A percentile compares a stretch with the other conserved stretches of the same genome.
Evolutionary conservation across 1,284 basidiomycete genomes (phyloP).

Genomic region (Ustilago trichophora): DNA sequence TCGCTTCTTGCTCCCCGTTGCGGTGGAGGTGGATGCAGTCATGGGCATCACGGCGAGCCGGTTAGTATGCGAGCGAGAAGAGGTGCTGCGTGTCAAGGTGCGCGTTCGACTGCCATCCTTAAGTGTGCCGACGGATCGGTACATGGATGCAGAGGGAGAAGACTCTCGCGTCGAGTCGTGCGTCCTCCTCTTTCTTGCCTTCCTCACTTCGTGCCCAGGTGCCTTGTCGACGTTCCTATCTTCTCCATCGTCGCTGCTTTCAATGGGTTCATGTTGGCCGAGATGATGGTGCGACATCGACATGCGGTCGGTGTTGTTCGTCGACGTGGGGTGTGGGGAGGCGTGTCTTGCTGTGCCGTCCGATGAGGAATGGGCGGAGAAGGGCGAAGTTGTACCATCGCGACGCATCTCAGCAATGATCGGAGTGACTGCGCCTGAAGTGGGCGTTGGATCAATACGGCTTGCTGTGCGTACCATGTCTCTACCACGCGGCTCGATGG

Average conservation of each 20-base stretch:
- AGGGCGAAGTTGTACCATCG: slow-evolving; percentile 3
- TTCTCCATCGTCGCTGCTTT: slow-evolving; percentile 2
- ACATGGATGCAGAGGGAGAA: slow-evolving; percentile 7
- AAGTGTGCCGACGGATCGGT: slow-evolving; percentile 18
- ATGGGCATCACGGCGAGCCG: slow-evolving; percentile 1
- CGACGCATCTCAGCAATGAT: not conserved
- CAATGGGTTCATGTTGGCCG: not conserved
- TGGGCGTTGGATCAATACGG: slow-evolving; percentile 15
- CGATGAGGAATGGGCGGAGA: slow-evolving; percentile 19
- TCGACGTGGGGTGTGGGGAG: slow-evolving; percentile 6
- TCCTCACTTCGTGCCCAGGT: too few species aligned
- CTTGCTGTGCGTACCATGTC: slow-evolving; percentile 44
- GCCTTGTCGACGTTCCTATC: not conserved
- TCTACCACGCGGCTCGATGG: slow-evolving; percentile 29
- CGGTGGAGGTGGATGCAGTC: not conserved
- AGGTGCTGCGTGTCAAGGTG: slow-evolving; percentile 9
- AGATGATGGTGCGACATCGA: slow-evolving; percentile 33
- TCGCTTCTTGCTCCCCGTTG: slow-evolving; percentile 4
- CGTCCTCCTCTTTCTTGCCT: slow-evolving; percentile 1
- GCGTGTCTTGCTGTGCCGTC: slow-evolving; percentile 31
- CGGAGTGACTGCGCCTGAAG: slow-evolving; percentile 14
- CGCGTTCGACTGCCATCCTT: slow-evolving; percentile 6
- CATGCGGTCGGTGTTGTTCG: slow-evolving; percentile 6
- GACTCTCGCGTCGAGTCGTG: slow-evolving; percentile 19
- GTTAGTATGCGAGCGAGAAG: slow-evolving; percentile 19